Percentiles rank a stretch among this genome's conserved stretches.
Conservation (phyloP, 1,139 yeast genomes). For the Zhuliangozyma parablackwelliae region DNA sequence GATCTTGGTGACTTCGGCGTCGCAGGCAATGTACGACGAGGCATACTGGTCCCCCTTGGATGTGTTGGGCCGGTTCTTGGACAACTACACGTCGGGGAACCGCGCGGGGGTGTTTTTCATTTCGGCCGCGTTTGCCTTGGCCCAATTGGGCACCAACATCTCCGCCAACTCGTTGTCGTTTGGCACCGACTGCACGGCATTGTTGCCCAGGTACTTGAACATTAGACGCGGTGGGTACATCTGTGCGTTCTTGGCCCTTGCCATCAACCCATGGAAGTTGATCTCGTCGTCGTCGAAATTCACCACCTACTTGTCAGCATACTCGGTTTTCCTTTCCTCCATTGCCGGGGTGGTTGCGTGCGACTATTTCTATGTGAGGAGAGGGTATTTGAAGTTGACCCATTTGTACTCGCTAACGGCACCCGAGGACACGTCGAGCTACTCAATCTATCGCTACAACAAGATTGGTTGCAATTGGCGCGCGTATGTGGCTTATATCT, state of each 20-base stretch:
- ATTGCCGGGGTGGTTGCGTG: conserved; percentile 80
- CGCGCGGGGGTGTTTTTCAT: conserved; percentile 86
- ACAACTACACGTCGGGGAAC: conserved; percentile 49
- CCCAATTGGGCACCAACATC: conserved; percentile 89
- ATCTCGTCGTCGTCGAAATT: conserved; percentile 69
- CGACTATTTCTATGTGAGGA: conserved; percentile 73
- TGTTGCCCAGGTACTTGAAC: conserved; percentile 73
- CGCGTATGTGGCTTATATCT: conserved; percentile 64
- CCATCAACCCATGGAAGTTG: conserved; percentile 87
- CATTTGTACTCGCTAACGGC: conserved; percentile 53
- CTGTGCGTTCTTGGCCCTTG: conserved; percentile 73
- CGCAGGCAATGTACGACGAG: conserved; percentile 61
- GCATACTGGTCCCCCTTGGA: conserved; percentile 86
- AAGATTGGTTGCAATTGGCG: conserved; percentile 75
- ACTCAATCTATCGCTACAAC: conserved; percentile 56
- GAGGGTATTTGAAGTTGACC: conserved; percentile 62
- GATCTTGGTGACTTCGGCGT: conserved; percentile 80
- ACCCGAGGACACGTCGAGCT: conserved; percentile 24
- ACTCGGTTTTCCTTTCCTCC: conserved; percentile 79
- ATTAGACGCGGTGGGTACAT: conserved; percentile 78
- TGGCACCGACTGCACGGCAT: conserved; percentile 86
- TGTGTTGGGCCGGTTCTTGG: conserved; percentile 62
- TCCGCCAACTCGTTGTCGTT: conserved; percentile 87
- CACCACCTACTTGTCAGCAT: conserved; percentile 81
- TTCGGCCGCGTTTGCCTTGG: conserved; percentile 71